Evolutionary conservation across 2,329 filamentous ascomycete species (phyloP), one percentile per base, ranked within the genome.

Genomic region (Bretziella fagacearum): DNA sequence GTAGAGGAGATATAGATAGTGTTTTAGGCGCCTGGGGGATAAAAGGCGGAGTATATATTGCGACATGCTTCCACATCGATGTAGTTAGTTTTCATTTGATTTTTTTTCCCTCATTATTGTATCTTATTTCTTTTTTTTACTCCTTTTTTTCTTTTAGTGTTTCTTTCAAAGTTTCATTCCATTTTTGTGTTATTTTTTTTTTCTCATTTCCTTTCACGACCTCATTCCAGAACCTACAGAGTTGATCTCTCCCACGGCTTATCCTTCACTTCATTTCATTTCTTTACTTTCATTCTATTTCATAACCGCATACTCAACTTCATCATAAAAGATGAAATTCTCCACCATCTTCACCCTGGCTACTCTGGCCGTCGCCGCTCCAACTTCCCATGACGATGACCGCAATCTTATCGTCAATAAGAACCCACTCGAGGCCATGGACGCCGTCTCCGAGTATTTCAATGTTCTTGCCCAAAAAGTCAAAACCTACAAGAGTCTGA

Each of bases 391-490:
- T 26, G 66, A 65, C 6, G 60, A 64, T 41, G 69, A 66, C 53
- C 71, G 70, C 7, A 56, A 62, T 8, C 56, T 69, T 52, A 58
- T 61, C 18, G 47, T 53, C 36, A 47, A 59, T 40, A 65, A 65
- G 53, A 57, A 62, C 47, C 56, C 65, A 26, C 48, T 58, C 18
- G 62, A 61, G 36, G 62, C 62, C 17, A 54, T 70, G 48, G 61
- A 66, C 11, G 60, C 66, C n/a, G 57, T 79, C 44, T 71, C 74
- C 23, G 65, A 67, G 33, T 79, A 78, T 62, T 79, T 79, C 63
- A 72, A 73, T 57, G 59, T 73, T 54, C 58, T 79, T 51, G 73
- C 73, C 23, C 52, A 60, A 47, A 78, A 75, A 58, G 65, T 74
- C 37, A 64, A 71, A 55, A 59, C 63, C 23, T 65, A 64, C 46